Evolutionary conservation across 495 filamentous ascomycete species (phyloP).

Genomic region (Clohesyomyces aquaticus): DNA sequence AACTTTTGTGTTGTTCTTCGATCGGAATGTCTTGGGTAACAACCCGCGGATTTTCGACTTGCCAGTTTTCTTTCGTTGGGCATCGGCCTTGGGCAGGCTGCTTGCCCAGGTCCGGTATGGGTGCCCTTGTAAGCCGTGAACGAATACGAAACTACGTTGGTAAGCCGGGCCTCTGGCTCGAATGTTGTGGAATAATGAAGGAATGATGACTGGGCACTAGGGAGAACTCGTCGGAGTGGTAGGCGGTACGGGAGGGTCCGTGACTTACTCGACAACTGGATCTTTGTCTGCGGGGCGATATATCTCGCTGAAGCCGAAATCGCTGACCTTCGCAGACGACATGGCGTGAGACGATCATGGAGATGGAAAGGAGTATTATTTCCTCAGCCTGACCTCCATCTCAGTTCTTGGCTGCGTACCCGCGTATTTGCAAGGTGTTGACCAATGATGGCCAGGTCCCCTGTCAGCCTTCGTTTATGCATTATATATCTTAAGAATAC

Average conservation of each 20-base stretch:
- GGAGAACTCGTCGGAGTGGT: too few species aligned
- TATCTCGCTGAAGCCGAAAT: background rate
- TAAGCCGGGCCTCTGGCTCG: background rate
- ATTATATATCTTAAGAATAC: too few species aligned
- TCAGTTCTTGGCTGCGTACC: background rate
- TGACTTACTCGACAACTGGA: background rate
- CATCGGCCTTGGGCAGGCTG: background rate
- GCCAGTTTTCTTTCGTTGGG: background rate
- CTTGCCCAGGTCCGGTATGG: conserved; percentile 8
- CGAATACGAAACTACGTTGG: conserved; percentile 14
- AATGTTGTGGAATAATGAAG: background rate
- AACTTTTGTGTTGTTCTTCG: background rate
- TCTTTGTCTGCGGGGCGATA: background rate
- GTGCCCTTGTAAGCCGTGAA: conserved; percentile 19
- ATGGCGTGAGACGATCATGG: background rate
- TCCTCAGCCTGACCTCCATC: background rate
- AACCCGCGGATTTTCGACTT: background rate
- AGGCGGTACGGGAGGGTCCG: too few species aligned
- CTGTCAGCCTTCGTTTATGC: too few species aligned
- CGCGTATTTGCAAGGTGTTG: too few species aligned
- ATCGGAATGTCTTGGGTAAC: background rate
- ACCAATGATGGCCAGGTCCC: too few species aligned
- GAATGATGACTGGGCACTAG: too few species aligned
- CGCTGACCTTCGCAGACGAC: background rate
- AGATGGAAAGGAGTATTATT: background rate